phyloP scores from a whole-genome alignment of 1,139 yeast species.

The Pichia sp. region DNA sequence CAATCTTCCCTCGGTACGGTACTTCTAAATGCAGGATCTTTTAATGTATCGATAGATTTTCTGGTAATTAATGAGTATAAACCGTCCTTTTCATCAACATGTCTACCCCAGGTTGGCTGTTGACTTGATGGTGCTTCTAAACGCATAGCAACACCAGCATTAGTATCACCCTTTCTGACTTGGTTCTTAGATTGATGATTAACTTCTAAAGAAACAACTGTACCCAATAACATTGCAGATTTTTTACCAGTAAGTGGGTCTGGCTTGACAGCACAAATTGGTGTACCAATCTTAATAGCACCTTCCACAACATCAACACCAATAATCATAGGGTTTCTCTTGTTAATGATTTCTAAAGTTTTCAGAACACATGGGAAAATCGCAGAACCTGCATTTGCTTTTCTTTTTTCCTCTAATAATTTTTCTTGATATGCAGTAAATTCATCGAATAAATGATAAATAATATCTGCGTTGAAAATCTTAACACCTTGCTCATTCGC shows the following conservation, averaged over 20 bases:
- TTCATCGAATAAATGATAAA: conserved; percentile 92
- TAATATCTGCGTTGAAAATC: conserved; percentile 92
- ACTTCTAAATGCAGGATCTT: conserved; percentile 96
- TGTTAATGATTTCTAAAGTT: conserved; percentile 93
- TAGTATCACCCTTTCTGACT: conserved; percentile 91
- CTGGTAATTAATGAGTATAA: conserved; percentile 84
- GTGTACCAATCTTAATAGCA: conserved; percentile 83
- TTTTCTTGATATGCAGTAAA: conserved; percentile 89
- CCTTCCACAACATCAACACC: conserved; percentile 98
- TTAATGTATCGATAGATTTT: conserved; percentile 91
- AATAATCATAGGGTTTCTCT: conserved; percentile 97
- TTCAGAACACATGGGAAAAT: conserved; percentile 93
- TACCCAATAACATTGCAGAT: conserved; percentile 70
- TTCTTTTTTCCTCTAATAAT: conserved; percentile 82
- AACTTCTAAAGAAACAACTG: conserved; percentile 83
- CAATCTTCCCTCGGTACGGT: conserved; percentile 93
- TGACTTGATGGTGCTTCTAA: conserved; percentile 86
- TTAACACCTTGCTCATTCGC: conserved; percentile 90
- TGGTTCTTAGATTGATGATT: conserved; percentile 77
- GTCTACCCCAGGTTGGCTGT: conserved; percentile 99
- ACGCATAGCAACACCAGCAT: conserved; percentile 98
- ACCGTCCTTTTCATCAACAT: conserved; percentile 86
- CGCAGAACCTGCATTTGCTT: conserved; percentile 82
- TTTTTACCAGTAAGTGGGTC: conserved; percentile 83
- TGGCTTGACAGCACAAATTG: conserved; percentile 86